Conservation (phyloP, 345 rosid genomes). For the Aquilaria malaccensis region DNA sequence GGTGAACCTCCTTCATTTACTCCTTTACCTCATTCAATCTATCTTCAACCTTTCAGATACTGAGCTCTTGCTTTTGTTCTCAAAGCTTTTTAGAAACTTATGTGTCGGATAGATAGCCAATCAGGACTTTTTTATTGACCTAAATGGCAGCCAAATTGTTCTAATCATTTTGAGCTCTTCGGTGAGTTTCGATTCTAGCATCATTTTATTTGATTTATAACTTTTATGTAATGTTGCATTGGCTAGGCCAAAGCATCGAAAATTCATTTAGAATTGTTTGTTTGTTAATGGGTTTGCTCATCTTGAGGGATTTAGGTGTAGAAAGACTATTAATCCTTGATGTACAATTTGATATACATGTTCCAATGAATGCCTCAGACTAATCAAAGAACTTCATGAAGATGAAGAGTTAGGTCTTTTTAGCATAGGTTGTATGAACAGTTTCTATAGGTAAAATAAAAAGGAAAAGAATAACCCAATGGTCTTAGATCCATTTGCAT, state of each 20-base stretch:
- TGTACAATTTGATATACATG: conserved; percentile 63
- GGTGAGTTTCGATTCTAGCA: conserved; percentile 27
- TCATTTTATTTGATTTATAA: conserved; percentile 47
- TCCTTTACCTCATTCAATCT: conserved; percentile 35
- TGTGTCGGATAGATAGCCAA: conserved; percentile 60
- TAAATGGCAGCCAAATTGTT: conserved; percentile 33
- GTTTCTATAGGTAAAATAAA: conserved; percentile 37
- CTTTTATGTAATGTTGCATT: conserved; percentile 57
- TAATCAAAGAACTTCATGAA: conserved; percentile 35
- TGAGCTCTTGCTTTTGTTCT: conserved; percentile 22
- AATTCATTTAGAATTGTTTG: conserved; percentile 38
- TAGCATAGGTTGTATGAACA: conserved; percentile 42
- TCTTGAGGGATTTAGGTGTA: conserved; percentile 37
- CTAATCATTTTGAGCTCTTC: conserved; percentile 21
- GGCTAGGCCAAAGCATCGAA: conserved; percentile 58
- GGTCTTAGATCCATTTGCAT: conserved; percentile 62
- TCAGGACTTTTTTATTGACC: conserved; percentile 45
- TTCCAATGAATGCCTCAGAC: conserved; percentile 40
- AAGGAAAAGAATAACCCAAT: conserved; percentile 44
- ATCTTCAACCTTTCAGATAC: conserved; percentile 22
- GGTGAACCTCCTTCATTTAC: conserved; percentile 29
- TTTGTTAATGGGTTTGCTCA: conserved; percentile 42
- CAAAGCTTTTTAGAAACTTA: conserved; percentile 69
- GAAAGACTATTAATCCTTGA: conserved; percentile 58
- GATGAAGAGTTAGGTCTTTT: conserved; percentile 33